Base-by-base conservation (phyloP, 345 rosid species). In the Erysimum cheiranthoides region DNA sequence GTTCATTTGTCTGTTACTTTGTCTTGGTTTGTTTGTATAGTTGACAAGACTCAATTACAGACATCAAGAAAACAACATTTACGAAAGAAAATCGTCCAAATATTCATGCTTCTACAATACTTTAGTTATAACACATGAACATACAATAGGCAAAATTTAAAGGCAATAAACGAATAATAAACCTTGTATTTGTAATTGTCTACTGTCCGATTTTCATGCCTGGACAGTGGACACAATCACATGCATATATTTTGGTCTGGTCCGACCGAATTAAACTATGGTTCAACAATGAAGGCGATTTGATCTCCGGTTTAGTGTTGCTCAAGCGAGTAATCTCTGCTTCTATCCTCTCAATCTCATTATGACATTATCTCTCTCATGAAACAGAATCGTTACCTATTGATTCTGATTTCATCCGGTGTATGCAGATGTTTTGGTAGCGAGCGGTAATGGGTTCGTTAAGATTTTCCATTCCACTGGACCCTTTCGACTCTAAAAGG, bases 401-500 rank as follows among this genome's bases (percentile, higher is more conserved):
- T 18, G 54, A 30, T 51, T 10, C 31, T 21, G 8, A 12, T 36
- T 59, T 68, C 30, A 21, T 71, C 32, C 2, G 5, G 31, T 52
- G 59, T 70, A 35, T 1, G 34, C 50, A 58, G 38, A 78, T 73
- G 69, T 32, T 25, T 39, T 10, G 4, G 61, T 77, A 66, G 70
- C 16, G 13, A 14, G 54, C 17, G n/a, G 5, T 51, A 10, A 90
- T 89, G 97, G 88, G 86, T 61, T 93, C 90, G 14, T 42, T 85
- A 53, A 86, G 77, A 64, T 39, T 87, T 2, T 66, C 87, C 65
- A 69, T 82, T 76, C 78, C 82, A 50, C 8, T 82, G 61, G 88
- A 86, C 73, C 12, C 83, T 21, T 56, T 81, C 67, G 94, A 89
- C 77, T 74, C 91, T 6, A 87, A 83, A 70, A 87, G 83, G 76